phyloP scores from a whole-genome alignment of 805 yeast species.

The Sugiyamaella mastotermitis region DNA sequence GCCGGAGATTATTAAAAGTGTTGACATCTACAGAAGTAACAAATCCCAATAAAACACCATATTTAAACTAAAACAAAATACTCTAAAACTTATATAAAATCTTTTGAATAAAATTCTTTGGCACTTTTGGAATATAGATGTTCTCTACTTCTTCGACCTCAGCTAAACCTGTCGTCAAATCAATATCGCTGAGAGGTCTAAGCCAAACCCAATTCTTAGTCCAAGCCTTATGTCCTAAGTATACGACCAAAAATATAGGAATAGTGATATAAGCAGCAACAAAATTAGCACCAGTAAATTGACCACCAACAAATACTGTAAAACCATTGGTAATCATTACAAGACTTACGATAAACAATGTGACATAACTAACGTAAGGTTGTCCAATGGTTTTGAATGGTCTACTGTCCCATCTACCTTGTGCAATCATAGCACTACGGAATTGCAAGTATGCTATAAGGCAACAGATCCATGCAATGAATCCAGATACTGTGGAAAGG shows the following conservation, averaged over 20 bases:
- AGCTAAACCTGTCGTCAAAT: slow-evolving; percentile 54
- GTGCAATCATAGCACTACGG: slow-evolving; percentile 55
- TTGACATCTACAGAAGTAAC: no score
- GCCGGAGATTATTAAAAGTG: no score
- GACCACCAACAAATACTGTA: slow-evolving; percentile 46
- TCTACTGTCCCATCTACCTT: slow-evolving; percentile 47
- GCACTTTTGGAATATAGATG: no score
- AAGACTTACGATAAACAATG: slow-evolving; percentile 44
- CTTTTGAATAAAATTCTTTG: no score
- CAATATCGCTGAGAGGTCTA: slow-evolving; percentile 52
- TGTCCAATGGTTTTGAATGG: slow-evolving; percentile 53
- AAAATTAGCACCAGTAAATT: background rate
- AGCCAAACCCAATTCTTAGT: slow-evolving; percentile 39
- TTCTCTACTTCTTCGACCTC: no score
- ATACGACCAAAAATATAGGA: slow-evolving; percentile 38
- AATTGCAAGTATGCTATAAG: slow-evolving; percentile 52
- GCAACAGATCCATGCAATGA: slow-evolving; percentile 55
- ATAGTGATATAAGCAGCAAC: background rate
- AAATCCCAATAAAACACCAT: no score
- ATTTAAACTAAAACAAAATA: no score
- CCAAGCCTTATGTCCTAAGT: slow-evolving; percentile 52
- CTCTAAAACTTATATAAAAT: no score
- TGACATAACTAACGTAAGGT: slow-evolving; percentile 53
- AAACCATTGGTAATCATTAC: slow-evolving; percentile 65
- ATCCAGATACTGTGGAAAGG: slow-evolving; percentile 61